These are phyloP conservation scores for Curvularia hawaiiensis DNA, from an alignment of 2,329 filamentous ascomycete genomes.

Conservation along the genomic window DNA sequence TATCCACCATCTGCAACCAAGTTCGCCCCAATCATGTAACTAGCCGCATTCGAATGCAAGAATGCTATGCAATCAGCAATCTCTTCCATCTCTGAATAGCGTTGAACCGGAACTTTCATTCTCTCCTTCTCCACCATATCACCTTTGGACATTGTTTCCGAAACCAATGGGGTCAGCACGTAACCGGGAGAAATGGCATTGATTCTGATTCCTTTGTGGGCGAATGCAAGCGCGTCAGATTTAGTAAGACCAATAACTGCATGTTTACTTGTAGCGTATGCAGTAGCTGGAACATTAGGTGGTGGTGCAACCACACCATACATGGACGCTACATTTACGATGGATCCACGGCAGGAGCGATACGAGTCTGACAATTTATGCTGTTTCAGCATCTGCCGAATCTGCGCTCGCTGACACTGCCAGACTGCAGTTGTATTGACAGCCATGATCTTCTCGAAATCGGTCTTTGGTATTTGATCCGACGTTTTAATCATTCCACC, in stretches of 20 bases:
- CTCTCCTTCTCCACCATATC: constrained; percentile 45
- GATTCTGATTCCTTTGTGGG: constrained; percentile 58
- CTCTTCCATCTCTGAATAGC: constrained; percentile 63
- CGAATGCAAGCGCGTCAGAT: constrained; percentile 61
- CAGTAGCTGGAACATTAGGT: constrained; percentile 47
- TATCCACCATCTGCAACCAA: constrained; percentile 65
- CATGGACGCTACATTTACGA: constrained; percentile 62
- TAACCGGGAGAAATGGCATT: constrained; percentile 65
- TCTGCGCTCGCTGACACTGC: constrained; percentile 61
- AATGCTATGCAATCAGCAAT: constrained; percentile 74
- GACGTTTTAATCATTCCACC: constrained; percentile 51
- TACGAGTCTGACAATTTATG: constrained; percentile 41
- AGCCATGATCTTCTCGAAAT: constrained; percentile 58
- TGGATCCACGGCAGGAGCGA: constrained; percentile 54
- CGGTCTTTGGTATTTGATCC: constrained; percentile 53
- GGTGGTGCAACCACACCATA: constrained; percentile 54
- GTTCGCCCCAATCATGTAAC: constrained; percentile 74
- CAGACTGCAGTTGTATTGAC: constrained; percentile 63
- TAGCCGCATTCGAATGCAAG: constrained; percentile 72
- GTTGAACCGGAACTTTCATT: constrained; percentile 52
- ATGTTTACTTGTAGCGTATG: constrained; percentile 61
- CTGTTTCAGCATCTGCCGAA: constrained; percentile 59
- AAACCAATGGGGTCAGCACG: constrained; percentile 51
- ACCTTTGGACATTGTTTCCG: constrained; percentile 28
- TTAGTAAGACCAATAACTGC: constrained; percentile 60